These are phyloP conservation scores for Haplosporangium gracile DNA, from an alignment of 192 early-diverging fungal species.

Conservation along the genomic window DNA sequence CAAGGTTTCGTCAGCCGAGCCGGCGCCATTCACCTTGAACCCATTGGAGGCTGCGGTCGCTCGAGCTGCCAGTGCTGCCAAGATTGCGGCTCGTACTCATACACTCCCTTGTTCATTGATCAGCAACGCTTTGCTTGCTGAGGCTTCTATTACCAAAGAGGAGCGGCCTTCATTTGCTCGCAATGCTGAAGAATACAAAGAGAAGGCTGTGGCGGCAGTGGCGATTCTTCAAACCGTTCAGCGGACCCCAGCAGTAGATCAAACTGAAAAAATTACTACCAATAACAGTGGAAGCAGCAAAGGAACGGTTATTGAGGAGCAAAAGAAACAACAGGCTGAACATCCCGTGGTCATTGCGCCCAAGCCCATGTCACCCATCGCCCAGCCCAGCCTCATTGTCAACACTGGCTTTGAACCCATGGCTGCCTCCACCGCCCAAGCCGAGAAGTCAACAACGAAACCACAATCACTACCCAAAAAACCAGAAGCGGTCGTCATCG, in stretches of 20 bases:
- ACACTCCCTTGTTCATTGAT: slow-evolving; percentile 8
- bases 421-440: neutral
- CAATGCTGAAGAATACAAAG: neutral
- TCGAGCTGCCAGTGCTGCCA: slow-evolving; percentile 34
- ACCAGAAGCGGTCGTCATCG: neutral
- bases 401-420: neutral
- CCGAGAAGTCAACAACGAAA: neutral
- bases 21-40: slow-evolving; percentile 39
- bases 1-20: slow-evolving; percentile 20
- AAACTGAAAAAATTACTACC: neutral
- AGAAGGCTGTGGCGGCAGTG: neutral
- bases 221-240: neutral
- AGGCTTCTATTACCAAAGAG: neutral
- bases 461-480: neutral
- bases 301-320: neutral
- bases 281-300: neutral
- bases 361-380: slow-evolving; percentile 20
- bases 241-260: neutral
- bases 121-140: neutral
- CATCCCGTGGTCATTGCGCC: slow-evolving; percentile 31
- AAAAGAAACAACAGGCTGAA: neutral
- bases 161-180: neutral
- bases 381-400: slow-evolving; percentile 17
- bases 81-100: slow-evolving; percentile 32
- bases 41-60: slow-evolving; percentile 39